Base-by-base conservation (phyloP, 495 filamentous ascomycete genomes). In the Daldinia vernicosa region DNA sequence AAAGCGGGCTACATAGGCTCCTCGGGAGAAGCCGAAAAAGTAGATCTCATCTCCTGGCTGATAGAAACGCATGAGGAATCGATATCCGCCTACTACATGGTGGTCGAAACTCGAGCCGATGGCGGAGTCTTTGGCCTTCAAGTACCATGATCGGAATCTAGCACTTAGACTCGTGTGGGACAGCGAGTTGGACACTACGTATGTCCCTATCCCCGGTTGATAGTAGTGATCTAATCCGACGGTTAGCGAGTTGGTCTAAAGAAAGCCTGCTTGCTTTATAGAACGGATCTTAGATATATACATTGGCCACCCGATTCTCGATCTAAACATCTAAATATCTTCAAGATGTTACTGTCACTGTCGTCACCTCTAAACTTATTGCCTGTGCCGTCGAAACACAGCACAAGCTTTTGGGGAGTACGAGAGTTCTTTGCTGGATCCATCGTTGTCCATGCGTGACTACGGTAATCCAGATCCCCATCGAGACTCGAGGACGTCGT, bases 351-450 rank as follows among this genome's bases (percentile, higher is more conserved):
- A 75, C 92, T 95, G 75, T 96, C 92, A 8, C 88, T 88, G 54
- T 91, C 89, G 74, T 92, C 91, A 9, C 93, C 92, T 30, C 84
- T 84, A 74, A 95, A 96, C 71, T 94, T 92, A 74, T 97, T 95
- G 2, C 93, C 93, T 0, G 93, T 97, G 26, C 93, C 93, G 76
- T 97, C 93, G 64, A 97, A 97, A 73, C 93, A 96, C 4, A 97
- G 82, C 17, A 97, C 88, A 52, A 96, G 79, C 67, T 85, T 85
- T 11, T 76, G 77, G 3, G 81, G 75, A 12, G 68, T 15, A 28
- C 37, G 67, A 32, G 27, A n/a, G 9, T 70, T 72, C 54, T 32
- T 60, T 27, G 67, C 45, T n/a, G 58, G 47, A 66, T 71, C 66
- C 65, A 67, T 70, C 0, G 55, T 60, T 6, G 60, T 5, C 39